These are phyloP conservation scores for Pestalotiopsis sp. DNA, from an alignment of 2,329 filamentous ascomycete genomes.

Conservation along the genomic window DNA sequence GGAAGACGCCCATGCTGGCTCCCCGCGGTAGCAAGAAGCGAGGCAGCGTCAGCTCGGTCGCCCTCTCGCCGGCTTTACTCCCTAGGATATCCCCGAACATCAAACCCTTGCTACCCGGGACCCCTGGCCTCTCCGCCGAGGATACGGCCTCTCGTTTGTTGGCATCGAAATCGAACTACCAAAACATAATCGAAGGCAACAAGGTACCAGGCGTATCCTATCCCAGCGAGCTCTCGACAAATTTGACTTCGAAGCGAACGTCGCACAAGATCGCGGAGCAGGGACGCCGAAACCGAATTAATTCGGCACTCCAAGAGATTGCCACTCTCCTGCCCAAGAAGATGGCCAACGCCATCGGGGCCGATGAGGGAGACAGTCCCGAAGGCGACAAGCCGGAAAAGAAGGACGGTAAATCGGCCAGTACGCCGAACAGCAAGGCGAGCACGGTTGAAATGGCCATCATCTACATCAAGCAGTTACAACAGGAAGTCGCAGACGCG, in stretches of 20 bases:
- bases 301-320: slow-evolving; percentile 89
- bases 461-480: slow-evolving; percentile 86
- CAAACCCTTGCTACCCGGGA: slow-evolving; percentile 79
- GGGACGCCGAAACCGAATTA: slow-evolving; percentile 92
- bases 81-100: slow-evolving; percentile 94
- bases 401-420: slow-evolving; percentile 42
- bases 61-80: slow-evolving; percentile 83
- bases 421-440: slow-evolving; percentile 82
- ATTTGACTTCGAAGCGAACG: slow-evolving; percentile 92
- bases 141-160: slow-evolving; percentile 73
- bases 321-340: slow-evolving; percentile 77
- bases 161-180: slow-evolving; percentile 95
- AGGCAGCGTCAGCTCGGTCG: slow-evolving; percentile 68
- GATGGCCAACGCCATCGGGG: slow-evolving; percentile 44
- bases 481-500: slow-evolving; percentile 70
- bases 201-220: slow-evolving; percentile 88
- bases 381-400: slow-evolving; percentile 46
- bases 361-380: slow-evolving; percentile 49
- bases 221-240: slow-evolving; percentile 87
- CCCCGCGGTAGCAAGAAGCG: slow-evolving; percentile 69
- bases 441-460: slow-evolving; percentile 98
- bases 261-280: slow-evolving; percentile 99
- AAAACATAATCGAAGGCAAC: slow-evolving; percentile 94
- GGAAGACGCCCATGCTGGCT: slow-evolving; percentile 59
- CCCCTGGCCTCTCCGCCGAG: slow-evolving; percentile 54